Conservation (phyloP, 306 rosid genomes). For the Malus asiatica region DNA sequence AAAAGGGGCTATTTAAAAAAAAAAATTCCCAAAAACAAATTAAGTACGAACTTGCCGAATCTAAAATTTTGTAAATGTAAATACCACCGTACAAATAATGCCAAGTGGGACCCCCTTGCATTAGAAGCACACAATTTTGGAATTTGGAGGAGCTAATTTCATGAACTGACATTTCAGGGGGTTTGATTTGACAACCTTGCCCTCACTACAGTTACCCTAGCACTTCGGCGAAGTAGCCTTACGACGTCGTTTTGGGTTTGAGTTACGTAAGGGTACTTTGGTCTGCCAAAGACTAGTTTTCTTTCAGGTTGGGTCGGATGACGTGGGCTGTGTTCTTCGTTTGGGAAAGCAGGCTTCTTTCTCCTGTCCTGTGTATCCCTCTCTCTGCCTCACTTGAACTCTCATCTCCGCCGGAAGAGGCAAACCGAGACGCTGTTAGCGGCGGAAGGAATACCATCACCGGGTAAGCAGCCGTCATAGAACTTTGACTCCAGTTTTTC, state of each 20-base stretch:
- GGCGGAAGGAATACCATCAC: neutral
- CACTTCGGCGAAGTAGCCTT: no score
- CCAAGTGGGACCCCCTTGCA: no score
- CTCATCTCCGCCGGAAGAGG: neutral
- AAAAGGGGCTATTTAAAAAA: no score
- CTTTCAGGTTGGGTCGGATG: neutral
- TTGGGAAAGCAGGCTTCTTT: neutral
- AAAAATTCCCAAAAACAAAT: no score
- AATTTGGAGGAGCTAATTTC: no score
- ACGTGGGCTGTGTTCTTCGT: neutral
- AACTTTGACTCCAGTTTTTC: neutral
- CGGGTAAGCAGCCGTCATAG: neutral
- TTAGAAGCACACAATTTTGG: no score
- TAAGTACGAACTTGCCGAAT: accelerated
- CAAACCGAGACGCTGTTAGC: neutral
- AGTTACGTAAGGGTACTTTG: neutral
- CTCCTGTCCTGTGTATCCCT: neutral
- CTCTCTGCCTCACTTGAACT: neutral
- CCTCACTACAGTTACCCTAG: no score
- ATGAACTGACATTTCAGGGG: no score
- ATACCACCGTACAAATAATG: no score
- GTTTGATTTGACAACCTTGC: no score
- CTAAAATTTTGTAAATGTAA: no score
- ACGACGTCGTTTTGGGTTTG: no score
- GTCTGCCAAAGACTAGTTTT: neutral